Conservation (phyloP, 2,329 filamentous ascomycete genomes). For the Xylaria sp. region DNA sequence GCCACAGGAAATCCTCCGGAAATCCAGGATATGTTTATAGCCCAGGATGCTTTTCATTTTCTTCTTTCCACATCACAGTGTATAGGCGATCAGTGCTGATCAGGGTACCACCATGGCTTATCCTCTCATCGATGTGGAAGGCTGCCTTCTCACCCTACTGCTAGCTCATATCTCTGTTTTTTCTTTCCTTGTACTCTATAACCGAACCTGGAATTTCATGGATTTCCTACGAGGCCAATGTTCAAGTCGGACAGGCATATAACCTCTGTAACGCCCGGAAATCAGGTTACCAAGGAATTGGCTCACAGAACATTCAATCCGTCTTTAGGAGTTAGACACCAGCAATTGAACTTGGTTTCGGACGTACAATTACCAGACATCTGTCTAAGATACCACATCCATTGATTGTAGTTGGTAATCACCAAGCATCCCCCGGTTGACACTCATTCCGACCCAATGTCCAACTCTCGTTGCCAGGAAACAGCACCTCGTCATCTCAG, state of each 20-base stretch:
- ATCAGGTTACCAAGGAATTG: constrained; percentile 11
- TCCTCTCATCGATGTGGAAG: neutral
- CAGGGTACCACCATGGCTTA: neutral
- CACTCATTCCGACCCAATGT: neutral
- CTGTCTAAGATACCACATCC: neutral
- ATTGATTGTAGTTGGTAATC: neutral
- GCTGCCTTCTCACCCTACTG: neutral
- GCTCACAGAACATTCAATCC: neutral
- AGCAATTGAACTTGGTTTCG: constrained; percentile 15
- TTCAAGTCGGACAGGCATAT: constrained; percentile 25
- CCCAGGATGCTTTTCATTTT: constrained; percentile 4
- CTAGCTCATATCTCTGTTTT: neutral
- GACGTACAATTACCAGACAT: neutral
- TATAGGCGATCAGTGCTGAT: neutral
- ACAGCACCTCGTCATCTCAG: neutral
- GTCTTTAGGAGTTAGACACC: constrained; percentile 3
- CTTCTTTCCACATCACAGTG: neutral
- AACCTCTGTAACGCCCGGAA: neutral
- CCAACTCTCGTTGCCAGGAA: neutral
- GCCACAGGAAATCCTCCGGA: neutral
- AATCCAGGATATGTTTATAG: neutral
- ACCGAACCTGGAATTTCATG: constrained; percentile 4
- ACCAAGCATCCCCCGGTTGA: neutral
- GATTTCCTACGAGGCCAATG: constrained; percentile 14
- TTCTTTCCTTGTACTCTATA: constrained; percentile 5